Evolutionary conservation across 306 rosid species (phyloP).

Genomic region (Cercis canadensis): DNA sequence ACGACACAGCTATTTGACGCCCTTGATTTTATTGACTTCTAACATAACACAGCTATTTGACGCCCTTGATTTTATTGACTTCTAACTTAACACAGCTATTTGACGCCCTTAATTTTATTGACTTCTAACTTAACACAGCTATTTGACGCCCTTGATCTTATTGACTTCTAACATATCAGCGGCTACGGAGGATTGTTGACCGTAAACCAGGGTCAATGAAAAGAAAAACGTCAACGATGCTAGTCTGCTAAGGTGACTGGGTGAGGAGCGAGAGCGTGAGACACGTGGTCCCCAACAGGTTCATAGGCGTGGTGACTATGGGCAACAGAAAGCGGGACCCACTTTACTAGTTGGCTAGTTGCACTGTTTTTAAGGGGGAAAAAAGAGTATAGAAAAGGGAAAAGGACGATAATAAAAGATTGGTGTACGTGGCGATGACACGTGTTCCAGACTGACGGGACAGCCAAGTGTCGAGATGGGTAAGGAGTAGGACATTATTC

Average conservation of each 20-base stretch:
- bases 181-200: background rate
- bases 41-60: too few species aligned
- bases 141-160: too few species aligned
- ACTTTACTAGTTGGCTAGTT: constrained; percentile 41
- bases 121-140: too few species aligned
- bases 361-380: background rate
- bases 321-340: constrained; percentile 35
- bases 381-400: background rate
- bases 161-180: background rate
- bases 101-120: too few species aligned
- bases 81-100: too few species aligned
- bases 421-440: constrained; percentile 26
- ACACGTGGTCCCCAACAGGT: constrained; percentile 42
- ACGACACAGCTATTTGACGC: too few species aligned
- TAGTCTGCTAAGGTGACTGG: background rate
- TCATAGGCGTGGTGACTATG: background rate
- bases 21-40: too few species aligned
- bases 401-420: constrained; percentile 20
- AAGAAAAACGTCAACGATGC: constrained; percentile 10
- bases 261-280: constrained; percentile 12
- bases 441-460: background rate
- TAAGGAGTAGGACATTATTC: constrained; percentile 15
- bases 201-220: background rate
- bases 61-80: too few species aligned
- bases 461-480: constrained; percentile 17